Percentiles rank a stretch among this genome's conserved stretches.
phyloP scores from a whole-genome alignment of 2,329 filamentous ascomycete species.

The Aphanoascus verrucosus region DNA sequence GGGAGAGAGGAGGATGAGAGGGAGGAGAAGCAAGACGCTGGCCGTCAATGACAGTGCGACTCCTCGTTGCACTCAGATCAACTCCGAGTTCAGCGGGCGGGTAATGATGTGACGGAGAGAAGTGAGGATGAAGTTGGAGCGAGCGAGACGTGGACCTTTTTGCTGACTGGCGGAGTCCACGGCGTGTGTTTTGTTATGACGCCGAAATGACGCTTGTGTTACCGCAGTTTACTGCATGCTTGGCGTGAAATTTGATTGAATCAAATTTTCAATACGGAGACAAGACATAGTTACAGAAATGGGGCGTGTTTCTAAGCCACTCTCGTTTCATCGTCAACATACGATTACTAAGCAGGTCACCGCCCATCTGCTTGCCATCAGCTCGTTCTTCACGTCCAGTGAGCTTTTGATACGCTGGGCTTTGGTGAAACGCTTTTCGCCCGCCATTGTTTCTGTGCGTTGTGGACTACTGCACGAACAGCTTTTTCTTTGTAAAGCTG shows the following conservation, averaged over 20 bases:
- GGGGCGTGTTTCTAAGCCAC: conserved; percentile 6
- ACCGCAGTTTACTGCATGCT: too few species aligned
- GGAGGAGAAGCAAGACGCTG: background rate
- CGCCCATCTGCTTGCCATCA: background rate
- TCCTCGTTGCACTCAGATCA: conserved; percentile 1
- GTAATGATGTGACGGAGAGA: conserved; percentile 15
- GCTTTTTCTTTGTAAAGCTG: too few species aligned
- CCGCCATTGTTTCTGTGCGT: too few species aligned
- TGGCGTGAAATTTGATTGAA: background rate
- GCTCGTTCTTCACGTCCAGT: background rate
- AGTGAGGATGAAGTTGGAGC: background rate
- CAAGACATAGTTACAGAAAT: background rate
- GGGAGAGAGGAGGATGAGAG: conserved; percentile 15
- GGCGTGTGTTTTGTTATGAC: background rate
- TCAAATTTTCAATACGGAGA: background rate
- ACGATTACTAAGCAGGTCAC: conserved; percentile 2
- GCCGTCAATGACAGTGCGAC: conserved; percentile 7
- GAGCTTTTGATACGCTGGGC: background rate
- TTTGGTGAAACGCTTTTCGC: background rate
- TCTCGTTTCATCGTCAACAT: conserved; percentile 3
- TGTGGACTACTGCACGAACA: background rate
- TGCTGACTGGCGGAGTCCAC: background rate
- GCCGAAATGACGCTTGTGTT: background rate
- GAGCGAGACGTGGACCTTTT: conserved; percentile 6
- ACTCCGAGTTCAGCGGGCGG: conserved; percentile 9